Evolutionary conservation across 306 rosid genomes (phyloP).

Genomic region (Dryas octopetala): DNA sequence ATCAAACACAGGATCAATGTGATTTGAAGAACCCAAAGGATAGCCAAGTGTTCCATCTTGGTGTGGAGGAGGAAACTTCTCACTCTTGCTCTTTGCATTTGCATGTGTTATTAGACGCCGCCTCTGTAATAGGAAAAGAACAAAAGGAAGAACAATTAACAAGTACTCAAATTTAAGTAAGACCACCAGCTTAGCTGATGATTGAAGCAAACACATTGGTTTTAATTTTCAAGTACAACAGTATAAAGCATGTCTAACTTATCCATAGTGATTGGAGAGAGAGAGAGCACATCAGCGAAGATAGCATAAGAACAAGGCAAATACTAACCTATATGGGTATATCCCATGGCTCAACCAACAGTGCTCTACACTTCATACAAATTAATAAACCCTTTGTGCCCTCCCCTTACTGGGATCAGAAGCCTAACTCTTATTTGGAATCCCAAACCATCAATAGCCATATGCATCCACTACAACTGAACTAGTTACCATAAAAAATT

Average conservation of each 20-base stretch:
- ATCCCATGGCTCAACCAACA: not conserved
- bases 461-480: not conserved
- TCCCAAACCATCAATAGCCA: not conserved
- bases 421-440: not conserved
- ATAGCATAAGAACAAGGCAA: not conserved
- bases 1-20: slow-evolving; percentile 80
- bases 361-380: not conserved
- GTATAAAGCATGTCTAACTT: not conserved
- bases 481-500: too few relatives aligned
- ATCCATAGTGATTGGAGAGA: not conserved
- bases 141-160: not conserved
- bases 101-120: slow-evolving; percentile 89
- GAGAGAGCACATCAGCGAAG: not conserved
- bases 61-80: slow-evolving; percentile 99
- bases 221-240: not conserved
- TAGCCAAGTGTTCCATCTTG: slow-evolving; percentile 96
- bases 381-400: not conserved
- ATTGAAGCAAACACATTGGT: not conserved
- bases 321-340: not conserved
- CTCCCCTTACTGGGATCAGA: not conserved
- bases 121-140: slow-evolving; percentile 51
- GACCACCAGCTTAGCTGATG: not conserved
- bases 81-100: slow-evolving; percentile 98
- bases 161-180: slow-evolving; percentile 14
- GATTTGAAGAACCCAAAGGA: slow-evolving; percentile 84